phyloP scores from a whole-genome alignment of 2,329 filamentous ascomycete genomes.

The Apiospora aurea region DNA sequence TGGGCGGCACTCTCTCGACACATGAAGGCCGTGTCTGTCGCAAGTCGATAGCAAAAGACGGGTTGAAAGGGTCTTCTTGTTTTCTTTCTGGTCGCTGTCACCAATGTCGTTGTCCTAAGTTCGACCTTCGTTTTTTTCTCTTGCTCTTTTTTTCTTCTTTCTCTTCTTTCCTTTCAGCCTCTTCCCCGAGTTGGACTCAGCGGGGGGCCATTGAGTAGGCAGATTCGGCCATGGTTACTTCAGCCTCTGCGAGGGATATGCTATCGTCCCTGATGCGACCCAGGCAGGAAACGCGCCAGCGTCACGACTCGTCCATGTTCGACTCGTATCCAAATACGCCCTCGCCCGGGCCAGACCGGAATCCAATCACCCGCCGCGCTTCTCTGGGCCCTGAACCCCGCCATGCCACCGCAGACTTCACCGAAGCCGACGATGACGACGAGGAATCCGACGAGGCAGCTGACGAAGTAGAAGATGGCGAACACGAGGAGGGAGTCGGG shows the following conservation, averaged over 20 bases:
- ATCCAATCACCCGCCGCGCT: slow-evolving; percentile 37
- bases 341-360: slow-evolving; percentile 37
- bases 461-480: slow-evolving; percentile 52
- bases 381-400: slow-evolving; percentile 45
- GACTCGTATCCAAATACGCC: slow-evolving; percentile 36
- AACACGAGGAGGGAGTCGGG: slow-evolving; percentile 36
- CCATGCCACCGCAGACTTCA: slow-evolving; percentile 70
- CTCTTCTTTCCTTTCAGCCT: neutral
- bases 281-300: slow-evolving; percentile 32
- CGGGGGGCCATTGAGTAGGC: slow-evolving; percentile 5
- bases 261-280: slow-evolving; percentile 42
- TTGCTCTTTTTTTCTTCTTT: neutral
- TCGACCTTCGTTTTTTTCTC: neutral
- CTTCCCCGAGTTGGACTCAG: neutral
- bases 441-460: slow-evolving; percentile 50
- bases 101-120: slow-evolving; percentile 5
- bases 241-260: slow-evolving; percentile 39
- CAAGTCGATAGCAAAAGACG: slow-evolving; percentile 1
- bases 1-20: neutral
- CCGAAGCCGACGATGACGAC: slow-evolving; percentile 65
- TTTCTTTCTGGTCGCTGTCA: slow-evolving; percentile 10
- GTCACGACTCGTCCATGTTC: slow-evolving; percentile 36
- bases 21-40: neutral
- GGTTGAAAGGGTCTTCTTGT: slow-evolving; percentile 3
- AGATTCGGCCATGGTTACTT: slow-evolving; percentile 20